Evolutionary conservation across 768 basidiomycete species (phyloP), one percentile per base, ranked within the genome.

Genomic region (Hericium rajendrae): DNA sequence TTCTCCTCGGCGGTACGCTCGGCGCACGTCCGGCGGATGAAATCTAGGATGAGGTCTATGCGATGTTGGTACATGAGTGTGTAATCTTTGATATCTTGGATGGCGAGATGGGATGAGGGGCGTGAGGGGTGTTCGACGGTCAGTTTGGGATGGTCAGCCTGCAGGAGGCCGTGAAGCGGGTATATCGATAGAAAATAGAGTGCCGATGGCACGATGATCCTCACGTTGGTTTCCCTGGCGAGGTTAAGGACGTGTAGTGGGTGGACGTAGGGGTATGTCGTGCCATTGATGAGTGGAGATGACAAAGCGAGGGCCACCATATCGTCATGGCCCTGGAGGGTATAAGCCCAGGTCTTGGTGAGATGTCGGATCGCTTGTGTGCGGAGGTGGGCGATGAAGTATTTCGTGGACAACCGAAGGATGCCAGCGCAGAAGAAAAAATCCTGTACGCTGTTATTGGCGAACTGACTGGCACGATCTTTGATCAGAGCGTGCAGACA

Each of bases 161-260:
- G 66, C 9, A 82, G 68, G 18, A 82, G 68, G 57, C 79, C 78
- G 41, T 71, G 65, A 38, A 84, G 70, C 5, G 75, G 74, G 60
- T 84, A 83, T 12, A 82, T 65, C 26, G 81, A 81, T n/a, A 83
- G 73, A 67, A 82, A 82, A 61, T 82, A 84, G 11, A 82, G 55
- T 9, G 74, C 77, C 9, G 79, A 75, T 2, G 81, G 81, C 38
- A 81, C 56, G 50, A 82, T 60, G 53, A 80, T 66, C 24, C 66
- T 69, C 16, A 77, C 69, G 62, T 82, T 72, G 13, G 73, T 74
- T 64, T 81, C 78, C 50, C 75, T 71, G 13, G 80, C 79, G 41
- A 83, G 75, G 56, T 81, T 80, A 54, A 83, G 73, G 38, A 82
- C 75, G 61, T 79, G 79, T 26, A 84, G 59, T 9, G 82, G 82